Base-by-base conservation (phyloP, 2,329 filamentous ascomycete species). In the Thermothelomyces thermophilus region DNA sequence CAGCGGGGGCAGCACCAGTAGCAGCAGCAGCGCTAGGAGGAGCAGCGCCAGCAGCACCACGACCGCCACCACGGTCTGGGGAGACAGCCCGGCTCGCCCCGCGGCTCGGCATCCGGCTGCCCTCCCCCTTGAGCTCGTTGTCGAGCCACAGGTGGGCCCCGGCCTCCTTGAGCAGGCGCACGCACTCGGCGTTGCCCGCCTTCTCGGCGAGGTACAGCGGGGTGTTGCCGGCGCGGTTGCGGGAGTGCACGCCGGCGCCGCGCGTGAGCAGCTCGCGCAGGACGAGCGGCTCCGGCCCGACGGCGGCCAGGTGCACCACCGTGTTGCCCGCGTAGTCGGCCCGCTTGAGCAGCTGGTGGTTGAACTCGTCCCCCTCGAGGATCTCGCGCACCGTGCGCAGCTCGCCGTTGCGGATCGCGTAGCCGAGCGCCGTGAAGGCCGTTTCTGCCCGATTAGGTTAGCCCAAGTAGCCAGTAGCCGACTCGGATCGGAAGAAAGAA, bases 301-400 rank as follows among this genome's bases (percentile, higher is more conserved):
- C 73, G 26, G 78, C 76, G 1, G 78, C 79, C 2, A 82, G 72
- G 60, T 82, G 79, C 33, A 80, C 67, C 3, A 74, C 75, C 22
- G 87, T 91, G 68, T 91, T 93, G 41, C 87, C 87, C 17, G 85
- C 86, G 64, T 91, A 91, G 68, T 93, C 87, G 26, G 80, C 78
- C 55, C 83, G 82, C 62, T 87, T 87, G 39, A 93, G 74, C 17
- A 93, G 73, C 50, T 77, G 65, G 53, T 63, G 60, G 48, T 58
- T 62, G 30, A 62, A 70, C 54, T 82, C 77, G 60, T 87, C 83
- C 37, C 76, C 76, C 33, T 80, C 76, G 51, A 91, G 75, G 41
- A 91, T 77, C 52, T 86, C 79, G 57, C 73, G 72, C 17, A 89
- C 84, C 17, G 79, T 75, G 39, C 73, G 70, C 42, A 87, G 65